Percentiles rank a stretch among this genome's conserved stretches.
These are phyloP conservation scores for Boletus sp. DNA, from an alignment of 1,284 basidiomycete species.

Conservation along the genomic window DNA sequence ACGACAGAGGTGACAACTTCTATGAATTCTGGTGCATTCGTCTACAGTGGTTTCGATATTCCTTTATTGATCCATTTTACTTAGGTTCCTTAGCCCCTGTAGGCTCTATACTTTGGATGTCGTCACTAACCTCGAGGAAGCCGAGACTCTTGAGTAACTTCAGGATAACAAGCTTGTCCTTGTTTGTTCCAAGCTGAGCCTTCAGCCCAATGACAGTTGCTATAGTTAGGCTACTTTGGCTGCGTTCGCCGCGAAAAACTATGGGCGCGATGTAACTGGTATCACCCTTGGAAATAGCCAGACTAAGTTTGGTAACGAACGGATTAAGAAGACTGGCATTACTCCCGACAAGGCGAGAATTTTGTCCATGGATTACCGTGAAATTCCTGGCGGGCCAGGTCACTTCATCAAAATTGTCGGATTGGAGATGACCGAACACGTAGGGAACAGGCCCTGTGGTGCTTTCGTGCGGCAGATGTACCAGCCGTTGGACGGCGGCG, in stretches of 20 bases:
- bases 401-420: constrained; percentile 94
- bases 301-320: constrained; percentile 86
- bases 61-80: background rate
- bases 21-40: constrained; percentile 71
- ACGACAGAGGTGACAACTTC: constrained; percentile 96
- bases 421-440: constrained; percentile 99
- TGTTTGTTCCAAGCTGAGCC: constrained; percentile 92
- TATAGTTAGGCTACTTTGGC: constrained; percentile 98
- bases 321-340: constrained; percentile 82
- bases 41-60: constrained; percentile 1
- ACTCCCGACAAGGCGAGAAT: constrained; percentile 80
- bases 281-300: constrained; percentile 92
- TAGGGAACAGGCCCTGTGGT: constrained; percentile 91
- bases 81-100: constrained; percentile 87
- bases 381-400: constrained; percentile 79
- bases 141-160: constrained; percentile 90
- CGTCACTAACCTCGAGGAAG: constrained; percentile 67
- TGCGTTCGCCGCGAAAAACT: constrained; percentile 97
- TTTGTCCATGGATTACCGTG: constrained; percentile 92
- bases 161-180: constrained; percentile 98
- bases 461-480: constrained; percentile 91
- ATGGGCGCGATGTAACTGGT: constrained; percentile 90
- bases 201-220: constrained; percentile 78
- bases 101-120: constrained; percentile 99
- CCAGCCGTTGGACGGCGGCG: constrained; percentile 87